These are phyloP conservation scores for Erythrophleum ivorense DNA, from an alignment of 331 rosid species.

Conservation along the genomic window DNA sequence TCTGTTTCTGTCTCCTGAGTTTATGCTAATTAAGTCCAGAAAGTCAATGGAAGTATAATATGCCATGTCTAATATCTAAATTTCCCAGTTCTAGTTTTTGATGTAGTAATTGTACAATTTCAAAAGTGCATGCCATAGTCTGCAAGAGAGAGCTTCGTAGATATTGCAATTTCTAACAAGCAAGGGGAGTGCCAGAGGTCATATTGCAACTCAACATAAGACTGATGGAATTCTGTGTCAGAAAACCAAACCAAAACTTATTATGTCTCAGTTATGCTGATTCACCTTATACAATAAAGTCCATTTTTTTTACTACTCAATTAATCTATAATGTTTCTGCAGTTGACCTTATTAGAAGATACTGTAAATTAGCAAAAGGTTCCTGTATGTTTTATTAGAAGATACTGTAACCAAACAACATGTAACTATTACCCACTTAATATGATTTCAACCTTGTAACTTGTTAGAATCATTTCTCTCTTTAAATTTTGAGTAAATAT, in stretches of 20 bases:
- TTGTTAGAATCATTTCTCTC: background rate
- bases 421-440: slow-evolving; percentile 3
- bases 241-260: slow-evolving; percentile 29
- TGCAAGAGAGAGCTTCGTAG: background rate
- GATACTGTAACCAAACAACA: slow-evolving; percentile 1
- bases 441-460: slow-evolving; percentile 25
- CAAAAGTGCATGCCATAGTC: background rate
- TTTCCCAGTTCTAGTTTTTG: background rate
- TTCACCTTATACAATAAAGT: slow-evolving; percentile 14
- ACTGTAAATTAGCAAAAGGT: slow-evolving; percentile 17
- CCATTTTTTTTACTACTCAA: background rate
- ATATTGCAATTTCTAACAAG: background rate
- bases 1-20: background rate
- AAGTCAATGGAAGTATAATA: background rate
- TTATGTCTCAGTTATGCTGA: background rate
- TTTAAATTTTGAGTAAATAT: slow-evolving; percentile 17
- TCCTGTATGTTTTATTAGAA: slow-evolving; percentile 9
- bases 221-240: background rate
- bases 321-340: slow-evolving; percentile 1
- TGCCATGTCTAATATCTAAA: background rate
- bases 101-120: slow-evolving; percentile 6
- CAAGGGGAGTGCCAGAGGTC: background rate
- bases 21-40: slow-evolving; percentile 20
- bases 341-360: slow-evolving; percentile 20
- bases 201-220: slow-evolving; percentile 5